Evolutionary conservation across 257 asterid genomes (phyloP), one percentile per base, ranked within the genome.

Genomic region (Leptodermis oblonga): DNA sequence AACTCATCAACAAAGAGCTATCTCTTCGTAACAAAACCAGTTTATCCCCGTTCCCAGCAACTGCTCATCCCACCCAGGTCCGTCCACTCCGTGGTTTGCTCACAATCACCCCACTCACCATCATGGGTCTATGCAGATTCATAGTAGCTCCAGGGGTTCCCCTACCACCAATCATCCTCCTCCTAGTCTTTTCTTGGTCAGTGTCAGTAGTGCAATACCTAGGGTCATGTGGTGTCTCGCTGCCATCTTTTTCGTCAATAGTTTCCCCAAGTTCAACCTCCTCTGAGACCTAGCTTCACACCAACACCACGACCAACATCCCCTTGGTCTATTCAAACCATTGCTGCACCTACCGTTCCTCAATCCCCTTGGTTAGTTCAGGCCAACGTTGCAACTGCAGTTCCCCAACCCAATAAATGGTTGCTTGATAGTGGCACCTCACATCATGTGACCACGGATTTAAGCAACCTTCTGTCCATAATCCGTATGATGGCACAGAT

Each of bases 391-490:
- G 8, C 52, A n/a, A 37, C 34, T 10, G 23, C 68, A 0, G 2
- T 2, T n/a, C 20, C 68, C 7, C 3, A 15, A 11, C 7, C 36
- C 30, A 37, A 6, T 3, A 5, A 49, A 2, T 62, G 51, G 67
- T 51, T 62, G 20, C 31, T 36, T 20, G 67, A 56, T 30, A 56
- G 63, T 23, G 33, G 58, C 5, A 63, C 72, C 4, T 70, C 67
- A 3, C 75, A 70, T 18, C 75, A 70, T 60, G 61, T 61, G 18
- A 60, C 75, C 0, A 0, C 31, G 1, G 62, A 70, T 8, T 36
- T 70, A 0, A 12, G 1, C 25, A 61, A 59, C 20, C 61, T 70
- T 3, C 45, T 61, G 0, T 60, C 8, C 49, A 70, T 28, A 1
- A 33, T 4, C 60, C 61, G 7, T 70, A 59, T 4, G 4, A 0